These are phyloP conservation scores for Leccinum uliginosum DNA, from an alignment of 768 basidiomycete genomes.

Conservation along the genomic window DNA sequence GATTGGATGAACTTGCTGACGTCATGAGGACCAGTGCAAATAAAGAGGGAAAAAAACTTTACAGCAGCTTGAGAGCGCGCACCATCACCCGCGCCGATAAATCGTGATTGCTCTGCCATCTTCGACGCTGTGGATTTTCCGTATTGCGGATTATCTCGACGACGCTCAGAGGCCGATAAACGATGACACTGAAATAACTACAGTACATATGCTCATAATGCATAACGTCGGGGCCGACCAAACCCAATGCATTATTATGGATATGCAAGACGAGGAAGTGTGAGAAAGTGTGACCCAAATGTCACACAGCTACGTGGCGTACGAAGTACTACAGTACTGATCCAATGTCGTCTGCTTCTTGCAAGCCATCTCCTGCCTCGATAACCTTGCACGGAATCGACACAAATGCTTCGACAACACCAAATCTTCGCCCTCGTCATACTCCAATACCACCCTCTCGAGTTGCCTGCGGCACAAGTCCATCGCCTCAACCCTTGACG, in stretches of 20 bases:
- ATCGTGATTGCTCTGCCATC: slow-evolving; percentile 40
- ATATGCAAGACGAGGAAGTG: too few relatives aligned
- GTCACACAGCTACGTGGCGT: too few relatives aligned
- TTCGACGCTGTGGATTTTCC: slow-evolving; percentile 34
- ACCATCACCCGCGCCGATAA: slow-evolving; percentile 48
- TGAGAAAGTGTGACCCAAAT: too few relatives aligned
- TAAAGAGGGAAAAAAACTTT: slow-evolving; percentile 5
- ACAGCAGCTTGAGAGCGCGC: slow-evolving; percentile 44
- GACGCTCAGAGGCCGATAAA: slow-evolving; percentile 38
- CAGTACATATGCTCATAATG: too few relatives aligned
- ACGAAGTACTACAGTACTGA: neutral
- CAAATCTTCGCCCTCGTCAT: neutral
- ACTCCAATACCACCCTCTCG: neutral
- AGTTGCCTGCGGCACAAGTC: neutral
- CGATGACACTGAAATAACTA: slow-evolving; percentile 16
- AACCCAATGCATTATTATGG: too few relatives aligned
- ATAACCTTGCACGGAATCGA: neutral
- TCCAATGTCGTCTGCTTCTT: neutral
- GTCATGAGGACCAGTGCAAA: neutral
- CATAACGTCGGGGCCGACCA: too few relatives aligned
- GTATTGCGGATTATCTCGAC: slow-evolving; percentile 31
- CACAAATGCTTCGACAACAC: neutral
- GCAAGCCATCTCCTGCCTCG: neutral
- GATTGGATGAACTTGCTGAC: slow-evolving; percentile 40
- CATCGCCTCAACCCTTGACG: neutral